Conservation (phyloP, 2,329 filamentous ascomycete species). For the Paraconiothyrium brasiliense region DNA sequence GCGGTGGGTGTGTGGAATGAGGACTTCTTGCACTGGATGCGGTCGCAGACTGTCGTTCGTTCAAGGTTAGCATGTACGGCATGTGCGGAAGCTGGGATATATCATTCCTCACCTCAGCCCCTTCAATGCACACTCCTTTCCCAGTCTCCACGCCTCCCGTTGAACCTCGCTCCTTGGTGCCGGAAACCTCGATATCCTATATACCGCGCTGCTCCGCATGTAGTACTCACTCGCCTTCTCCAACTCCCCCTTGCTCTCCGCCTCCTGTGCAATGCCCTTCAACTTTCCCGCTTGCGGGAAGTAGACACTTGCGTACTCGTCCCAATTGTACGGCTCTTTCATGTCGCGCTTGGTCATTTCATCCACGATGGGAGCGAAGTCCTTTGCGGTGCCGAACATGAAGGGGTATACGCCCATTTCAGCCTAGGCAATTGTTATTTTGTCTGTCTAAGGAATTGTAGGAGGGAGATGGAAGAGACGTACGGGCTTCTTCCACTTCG, state of each 20-base stretch:
- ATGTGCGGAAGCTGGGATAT: background rate
- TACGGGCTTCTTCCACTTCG: constrained; percentile 77
- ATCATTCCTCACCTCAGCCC: constrained; percentile 52
- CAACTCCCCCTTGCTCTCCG: constrained; percentile 58
- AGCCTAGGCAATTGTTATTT: constrained; percentile 30
- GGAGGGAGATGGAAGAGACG: constrained; percentile 27
- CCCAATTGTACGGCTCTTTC: constrained; percentile 70
- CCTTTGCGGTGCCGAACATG: constrained; percentile 73
- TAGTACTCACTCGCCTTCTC: constrained; percentile 69
- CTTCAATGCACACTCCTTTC: constrained; percentile 71
- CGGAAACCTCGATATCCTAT: constrained; percentile 77
- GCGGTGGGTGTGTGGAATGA: constrained; percentile 66
- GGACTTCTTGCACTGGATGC: constrained; percentile 70
- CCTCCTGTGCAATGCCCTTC: constrained; percentile 61
- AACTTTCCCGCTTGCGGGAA: constrained; percentile 69
- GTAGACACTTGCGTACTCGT: constrained; percentile 70
- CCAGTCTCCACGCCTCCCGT: constrained; percentile 70
- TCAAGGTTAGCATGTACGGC: background rate
- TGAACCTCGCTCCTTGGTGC: constrained; percentile 60
- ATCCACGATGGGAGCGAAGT: constrained; percentile 76
- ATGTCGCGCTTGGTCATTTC: constrained; percentile 68
- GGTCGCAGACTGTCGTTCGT: constrained; percentile 33
- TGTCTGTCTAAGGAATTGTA: too few relatives aligned
- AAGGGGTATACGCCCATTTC: constrained; percentile 74
- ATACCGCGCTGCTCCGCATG: constrained; percentile 66